phyloP scores from a whole-genome alignment of 2,329 filamentous ascomycete species.

The Fusarium oxysporum region DNA sequence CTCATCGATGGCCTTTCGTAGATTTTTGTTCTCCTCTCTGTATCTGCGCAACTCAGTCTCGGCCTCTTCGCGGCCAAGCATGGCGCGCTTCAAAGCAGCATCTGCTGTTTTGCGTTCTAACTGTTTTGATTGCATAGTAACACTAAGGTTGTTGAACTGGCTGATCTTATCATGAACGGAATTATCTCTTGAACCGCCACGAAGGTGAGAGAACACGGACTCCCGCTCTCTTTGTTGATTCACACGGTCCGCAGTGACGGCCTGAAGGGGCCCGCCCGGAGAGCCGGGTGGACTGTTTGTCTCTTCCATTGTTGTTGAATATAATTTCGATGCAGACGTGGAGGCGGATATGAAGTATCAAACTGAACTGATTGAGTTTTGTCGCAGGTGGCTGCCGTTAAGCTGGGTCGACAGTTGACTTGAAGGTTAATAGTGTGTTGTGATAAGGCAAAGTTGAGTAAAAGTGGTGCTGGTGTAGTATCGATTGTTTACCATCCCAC shows the following conservation, averaged over 20 bases:
- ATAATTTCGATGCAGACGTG: neutral
- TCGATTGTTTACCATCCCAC: conserved; percentile 44
- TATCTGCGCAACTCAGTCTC: conserved; percentile 74
- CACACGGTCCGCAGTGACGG: conserved; percentile 72
- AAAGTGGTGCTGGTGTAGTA: conserved; percentile 26
- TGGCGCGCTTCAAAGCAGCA: conserved; percentile 73
- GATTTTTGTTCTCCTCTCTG: conserved; percentile 67
- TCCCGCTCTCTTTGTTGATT: conserved; percentile 61
- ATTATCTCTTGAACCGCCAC: conserved; percentile 63
- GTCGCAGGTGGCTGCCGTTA: conserved; percentile 10
- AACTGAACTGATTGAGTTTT: conserved; percentile 5
- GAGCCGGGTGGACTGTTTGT: conserved; percentile 63
- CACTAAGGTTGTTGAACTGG: conserved; percentile 77
- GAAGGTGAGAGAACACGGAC: conserved; percentile 52
- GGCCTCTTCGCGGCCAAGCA: conserved; percentile 77
- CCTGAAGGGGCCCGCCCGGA: conserved; percentile 68
- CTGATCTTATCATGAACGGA: conserved; percentile 76
- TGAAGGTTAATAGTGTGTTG: conserved; percentile 34
- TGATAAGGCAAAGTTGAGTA: conserved; percentile 13
- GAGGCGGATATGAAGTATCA: neutral
- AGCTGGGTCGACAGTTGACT: conserved; percentile 9
- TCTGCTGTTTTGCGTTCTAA: conserved; percentile 74
- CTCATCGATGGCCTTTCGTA: conserved; percentile 72
- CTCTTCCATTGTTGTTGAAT: conserved; percentile 34
- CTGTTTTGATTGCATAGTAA: conserved; percentile 70